Evolutionary conservation across 2,329 filamentous ascomycete species (phyloP).

Genomic region (Neonectria hederae): DNA sequence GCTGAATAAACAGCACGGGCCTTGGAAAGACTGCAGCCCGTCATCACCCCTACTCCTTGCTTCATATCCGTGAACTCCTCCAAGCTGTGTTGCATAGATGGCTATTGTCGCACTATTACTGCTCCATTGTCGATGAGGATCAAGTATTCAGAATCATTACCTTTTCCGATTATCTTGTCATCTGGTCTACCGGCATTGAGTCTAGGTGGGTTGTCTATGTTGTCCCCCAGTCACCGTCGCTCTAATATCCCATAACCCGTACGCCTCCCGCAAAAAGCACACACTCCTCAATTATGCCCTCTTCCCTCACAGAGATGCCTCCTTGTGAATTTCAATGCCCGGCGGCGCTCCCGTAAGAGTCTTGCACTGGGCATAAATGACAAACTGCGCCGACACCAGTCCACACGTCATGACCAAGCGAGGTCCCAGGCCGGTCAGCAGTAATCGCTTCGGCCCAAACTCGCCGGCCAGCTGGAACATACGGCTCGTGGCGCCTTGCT

Average conservation of each 20-base stretch:
- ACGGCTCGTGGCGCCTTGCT: conserved; percentile 58
- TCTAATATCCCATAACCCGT: neutral
- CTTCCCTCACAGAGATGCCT: conserved; percentile 43
- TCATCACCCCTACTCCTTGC: neutral
- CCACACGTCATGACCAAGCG: conserved; percentile 64
- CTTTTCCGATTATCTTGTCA: neutral
- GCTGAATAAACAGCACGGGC: conserved; percentile 1
- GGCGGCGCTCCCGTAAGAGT: conserved; percentile 60
- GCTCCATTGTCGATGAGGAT: neutral
- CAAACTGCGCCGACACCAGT: conserved; percentile 62
- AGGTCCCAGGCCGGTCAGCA: conserved; percentile 59
- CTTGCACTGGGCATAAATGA: conserved; percentile 66
- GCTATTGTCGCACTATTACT: neutral
- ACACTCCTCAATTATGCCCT: conserved; percentile 21
- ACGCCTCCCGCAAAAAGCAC: conserved; percentile 4
- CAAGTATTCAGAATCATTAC: neutral
- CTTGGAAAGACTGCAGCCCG: neutral
- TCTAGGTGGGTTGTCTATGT: neutral
- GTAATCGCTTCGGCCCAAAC: conserved; percentile 59
- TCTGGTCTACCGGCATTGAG: neutral
- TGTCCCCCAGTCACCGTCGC: neutral
- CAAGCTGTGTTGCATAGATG: neutral
- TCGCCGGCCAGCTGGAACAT: conserved; percentile 63
- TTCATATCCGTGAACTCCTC: neutral
- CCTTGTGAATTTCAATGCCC: conserved; percentile 63